Evolutionary conservation across 169 alveolate genomes (phyloP).

Genomic region (Amoebophrya sp.): DNA sequence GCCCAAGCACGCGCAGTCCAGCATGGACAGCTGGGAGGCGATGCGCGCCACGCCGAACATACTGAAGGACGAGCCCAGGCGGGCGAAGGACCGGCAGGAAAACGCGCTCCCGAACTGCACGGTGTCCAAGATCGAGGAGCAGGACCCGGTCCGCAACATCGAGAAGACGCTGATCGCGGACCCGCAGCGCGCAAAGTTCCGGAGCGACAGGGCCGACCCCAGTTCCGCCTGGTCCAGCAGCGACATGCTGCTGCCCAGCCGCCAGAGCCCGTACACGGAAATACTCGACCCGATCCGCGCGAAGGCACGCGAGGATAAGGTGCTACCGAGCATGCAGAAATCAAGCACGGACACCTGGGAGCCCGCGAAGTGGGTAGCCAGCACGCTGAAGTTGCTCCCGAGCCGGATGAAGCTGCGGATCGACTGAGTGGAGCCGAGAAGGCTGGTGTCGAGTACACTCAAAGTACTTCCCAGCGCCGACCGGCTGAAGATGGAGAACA

Average conservation of each 20-base stretch:
- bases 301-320: neutral
- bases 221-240: constrained; percentile 35
- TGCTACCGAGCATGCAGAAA: constrained; percentile 25
- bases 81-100: constrained; percentile 28
- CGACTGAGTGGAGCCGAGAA: constrained; percentile 11
- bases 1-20: neutral
- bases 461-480: neutral
- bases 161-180: neutral
- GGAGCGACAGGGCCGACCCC: constrained; percentile 20
- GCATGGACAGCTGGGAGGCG: neutral
- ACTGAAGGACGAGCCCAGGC: constrained; percentile 24
- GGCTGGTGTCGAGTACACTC: neutral
- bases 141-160: neutral
- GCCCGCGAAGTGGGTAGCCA: neutral
- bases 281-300: constrained; percentile 30
- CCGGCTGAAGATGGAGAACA: neutral
- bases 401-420: neutral
- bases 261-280: constrained; percentile 26
- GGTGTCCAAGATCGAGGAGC: neutral
- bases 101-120: neutral
- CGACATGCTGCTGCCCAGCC: constrained; percentile 23
- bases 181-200: neutral
- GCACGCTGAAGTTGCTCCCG: neutral
- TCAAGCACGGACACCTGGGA: constrained; percentile 24
- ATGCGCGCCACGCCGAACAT: neutral